phyloP scores from a whole-genome alignment of 2,329 filamentous ascomycete species.

The Sporothrix schenckii region DNA sequence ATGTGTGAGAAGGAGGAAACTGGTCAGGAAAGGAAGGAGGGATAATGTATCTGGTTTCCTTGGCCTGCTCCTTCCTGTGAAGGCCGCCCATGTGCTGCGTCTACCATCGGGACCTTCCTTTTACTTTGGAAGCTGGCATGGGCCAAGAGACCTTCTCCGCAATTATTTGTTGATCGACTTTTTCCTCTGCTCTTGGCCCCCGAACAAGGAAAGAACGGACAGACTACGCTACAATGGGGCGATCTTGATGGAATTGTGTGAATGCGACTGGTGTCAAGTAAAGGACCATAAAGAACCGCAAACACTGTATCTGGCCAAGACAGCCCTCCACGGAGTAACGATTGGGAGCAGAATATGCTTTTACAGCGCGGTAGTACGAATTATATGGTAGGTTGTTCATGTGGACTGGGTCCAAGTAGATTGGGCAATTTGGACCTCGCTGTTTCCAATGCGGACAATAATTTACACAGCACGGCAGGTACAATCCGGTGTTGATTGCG shows the following conservation, averaged over 20 bases:
- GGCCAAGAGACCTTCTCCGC: slow-evolving; percentile 10
- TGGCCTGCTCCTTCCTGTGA: slow-evolving; percentile 12
- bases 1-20: neutral
- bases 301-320: neutral
- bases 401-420: neutral
- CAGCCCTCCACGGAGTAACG: neutral
- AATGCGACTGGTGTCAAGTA: slow-evolving; percentile 5
- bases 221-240: neutral
- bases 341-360: neutral
- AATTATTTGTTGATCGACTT: slow-evolving; percentile 9
- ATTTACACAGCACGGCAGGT: slow-evolving; percentile 15
- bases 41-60: neutral
- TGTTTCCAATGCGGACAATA: slow-evolving; percentile 17
- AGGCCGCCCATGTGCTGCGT: neutral
- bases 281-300: neutral
- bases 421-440: neutral
- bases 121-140: slow-evolving; percentile 10
- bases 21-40: slow-evolving; percentile 4
- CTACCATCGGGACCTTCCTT: slow-evolving; percentile 18
- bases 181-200: neutral
- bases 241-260: neutral
- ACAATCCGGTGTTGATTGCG: slow-evolving; percentile 2
- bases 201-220: slow-evolving; percentile 9
- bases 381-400: neutral
- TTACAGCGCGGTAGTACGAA: neutral